Evolutionary conservation across 257 asterid species (phyloP).

Genomic region (Henckelia pumila): DNA sequence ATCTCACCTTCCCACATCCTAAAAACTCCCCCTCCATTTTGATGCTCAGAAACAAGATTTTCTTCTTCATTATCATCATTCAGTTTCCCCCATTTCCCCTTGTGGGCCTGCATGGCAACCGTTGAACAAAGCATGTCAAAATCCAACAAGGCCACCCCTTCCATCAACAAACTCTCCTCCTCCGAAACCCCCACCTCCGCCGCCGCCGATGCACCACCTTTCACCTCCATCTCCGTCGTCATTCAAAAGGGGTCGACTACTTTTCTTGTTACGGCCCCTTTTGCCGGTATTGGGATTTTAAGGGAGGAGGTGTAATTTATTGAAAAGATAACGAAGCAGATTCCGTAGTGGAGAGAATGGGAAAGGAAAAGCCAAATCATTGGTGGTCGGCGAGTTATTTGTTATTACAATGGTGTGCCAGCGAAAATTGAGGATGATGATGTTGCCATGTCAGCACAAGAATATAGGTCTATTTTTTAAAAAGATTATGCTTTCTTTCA

Average conservation of each 20-base stretch:
- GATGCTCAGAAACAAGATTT: slow-evolving; percentile 15
- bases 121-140: slow-evolving; percentile 84
- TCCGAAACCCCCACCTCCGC: slow-evolving; percentile 36
- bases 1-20: slow-evolving; percentile 99
- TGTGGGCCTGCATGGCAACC: slow-evolving; percentile 76
- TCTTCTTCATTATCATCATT: slow-evolving; percentile 39
- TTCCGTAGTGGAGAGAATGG: neutral
- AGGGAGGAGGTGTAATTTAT: neutral
- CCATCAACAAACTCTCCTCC: slow-evolving; percentile 50
- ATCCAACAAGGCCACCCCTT: slow-evolving; percentile 68
- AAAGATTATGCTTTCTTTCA: neutral
- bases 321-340: neutral
- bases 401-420: neutral
- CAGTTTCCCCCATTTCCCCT: slow-evolving; percentile 65
- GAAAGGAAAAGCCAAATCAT: neutral
- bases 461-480: neutral
- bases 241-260: slow-evolving; percentile 23
- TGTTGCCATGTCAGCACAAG: neutral
- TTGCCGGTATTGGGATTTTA: neutral
- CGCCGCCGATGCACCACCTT: slow-evolving; percentile 30
- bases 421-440: neutral
- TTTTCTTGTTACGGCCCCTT: slow-evolving; percentile 26
- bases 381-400: neutral
- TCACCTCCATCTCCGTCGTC: slow-evolving; percentile 40
- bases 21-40: slow-evolving; percentile 56